A percentile compares a stretch with the other conserved stretches of the same genome.
Evolutionary conservation across 208 protist genomes (phyloP).

Genomic region (Trypanosoma scelopori): DNA sequence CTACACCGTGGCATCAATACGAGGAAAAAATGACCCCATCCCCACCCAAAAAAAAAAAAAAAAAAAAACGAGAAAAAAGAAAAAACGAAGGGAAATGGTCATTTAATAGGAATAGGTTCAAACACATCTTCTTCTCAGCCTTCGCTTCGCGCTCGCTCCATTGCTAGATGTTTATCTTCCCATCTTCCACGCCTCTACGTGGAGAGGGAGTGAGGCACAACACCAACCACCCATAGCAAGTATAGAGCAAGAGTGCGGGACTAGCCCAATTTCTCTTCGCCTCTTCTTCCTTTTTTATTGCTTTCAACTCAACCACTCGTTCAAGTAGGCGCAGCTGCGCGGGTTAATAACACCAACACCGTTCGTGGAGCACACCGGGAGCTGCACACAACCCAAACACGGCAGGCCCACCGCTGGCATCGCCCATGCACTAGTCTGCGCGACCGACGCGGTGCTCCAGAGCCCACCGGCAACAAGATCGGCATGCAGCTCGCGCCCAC

Average conservation of each 20-base stretch:
- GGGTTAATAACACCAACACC: conserved; percentile 53
- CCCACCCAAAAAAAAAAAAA: conserved; percentile 7
- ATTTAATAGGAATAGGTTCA: too few species aligned
- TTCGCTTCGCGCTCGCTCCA: too few species aligned
- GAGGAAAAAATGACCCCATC: not conserved
- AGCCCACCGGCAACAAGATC: conserved; percentile 9
- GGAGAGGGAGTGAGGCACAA: too few species aligned
- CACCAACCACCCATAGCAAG: too few species aligned
- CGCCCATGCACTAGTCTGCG: conserved; percentile 38
- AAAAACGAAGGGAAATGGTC: too few species aligned
- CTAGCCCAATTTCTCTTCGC: not conserved
- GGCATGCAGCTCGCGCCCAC: conserved; percentile 2
- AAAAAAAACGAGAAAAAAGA: not conserved
- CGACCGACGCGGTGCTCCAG: conserved; percentile 11
- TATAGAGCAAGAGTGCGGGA: too few species aligned
- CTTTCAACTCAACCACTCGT: conserved; percentile 53
- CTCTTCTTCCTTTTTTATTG: not conserved
- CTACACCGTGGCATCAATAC: too few species aligned
- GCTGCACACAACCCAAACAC: conserved; percentile 76
- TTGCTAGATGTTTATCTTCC: too few species aligned
- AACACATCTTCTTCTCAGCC: too few species aligned
- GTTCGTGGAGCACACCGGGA: conserved; percentile 48
- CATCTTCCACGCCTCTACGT: too few species aligned
- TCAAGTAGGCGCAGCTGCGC: conserved; percentile 34
- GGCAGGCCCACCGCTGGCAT: conserved; percentile 76